phyloP scores from a whole-genome alignment of 768 basidiomycete genomes.

The Auricularia heimuer region DNA sequence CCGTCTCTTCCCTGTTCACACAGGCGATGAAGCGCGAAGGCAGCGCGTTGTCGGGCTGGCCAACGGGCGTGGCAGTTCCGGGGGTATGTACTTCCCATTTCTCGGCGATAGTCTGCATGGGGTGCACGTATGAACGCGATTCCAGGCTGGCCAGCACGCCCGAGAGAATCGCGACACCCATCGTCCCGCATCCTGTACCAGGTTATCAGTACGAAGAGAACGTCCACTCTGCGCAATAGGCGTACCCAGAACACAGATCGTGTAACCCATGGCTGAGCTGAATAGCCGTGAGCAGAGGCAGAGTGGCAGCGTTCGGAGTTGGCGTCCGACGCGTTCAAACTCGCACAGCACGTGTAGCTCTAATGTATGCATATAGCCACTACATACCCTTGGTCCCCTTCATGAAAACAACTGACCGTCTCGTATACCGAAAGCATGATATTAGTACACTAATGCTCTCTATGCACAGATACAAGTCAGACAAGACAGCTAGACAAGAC shows the following conservation, averaged over 20 bases:
- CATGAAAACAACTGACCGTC: too few species aligned
- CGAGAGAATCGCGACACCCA: conserved; percentile 93
- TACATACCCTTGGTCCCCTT: too few species aligned
- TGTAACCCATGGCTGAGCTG: conserved; percentile 66
- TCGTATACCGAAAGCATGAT: too few species aligned
- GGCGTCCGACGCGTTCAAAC: background rate
- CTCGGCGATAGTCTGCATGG: conserved; percentile 15
- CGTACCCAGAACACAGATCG: conserved; percentile 75
- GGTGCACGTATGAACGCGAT: conserved; percentile 29
- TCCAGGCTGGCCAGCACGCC: conserved; percentile 84
- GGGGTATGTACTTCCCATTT: conserved; percentile 67
- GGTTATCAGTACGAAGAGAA: conserved; percentile 12
- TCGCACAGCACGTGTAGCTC: background rate
- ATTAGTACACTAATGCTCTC: too few species aligned
- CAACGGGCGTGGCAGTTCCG: conserved; percentile 59
- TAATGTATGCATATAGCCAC: background rate
- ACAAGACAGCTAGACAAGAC: too few species aligned
- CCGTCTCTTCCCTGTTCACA: conserved; percentile 71
- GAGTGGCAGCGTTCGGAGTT: background rate
- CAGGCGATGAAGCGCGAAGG: conserved; percentile 81
- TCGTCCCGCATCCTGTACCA: conserved; percentile 84
- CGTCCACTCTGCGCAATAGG: conserved; percentile 3
- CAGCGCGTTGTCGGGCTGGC: conserved; percentile 51
- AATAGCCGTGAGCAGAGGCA: background rate
- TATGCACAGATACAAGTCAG: too few species aligned